phyloP scores from a whole-genome alignment of 257 asterid species.

The Asclepias syriaca region DNA sequence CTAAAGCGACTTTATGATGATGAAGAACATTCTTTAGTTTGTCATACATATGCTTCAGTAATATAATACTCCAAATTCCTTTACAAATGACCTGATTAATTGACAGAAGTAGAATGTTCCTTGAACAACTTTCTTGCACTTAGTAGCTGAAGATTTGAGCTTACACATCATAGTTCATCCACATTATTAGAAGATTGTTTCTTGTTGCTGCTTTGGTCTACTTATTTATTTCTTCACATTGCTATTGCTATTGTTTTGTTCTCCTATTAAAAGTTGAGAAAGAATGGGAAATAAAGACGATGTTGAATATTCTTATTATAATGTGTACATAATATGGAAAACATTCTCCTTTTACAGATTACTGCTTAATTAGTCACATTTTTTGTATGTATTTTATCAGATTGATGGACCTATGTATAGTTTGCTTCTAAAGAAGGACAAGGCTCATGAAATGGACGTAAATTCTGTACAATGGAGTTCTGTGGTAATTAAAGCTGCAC shows the following conservation, averaged over 20 bases:
- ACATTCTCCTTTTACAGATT: neutral
- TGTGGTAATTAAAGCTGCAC: conserved; percentile 38
- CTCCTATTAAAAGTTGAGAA: neutral
- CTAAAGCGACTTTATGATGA: neutral
- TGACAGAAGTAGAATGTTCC: neutral
- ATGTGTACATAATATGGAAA: neutral
- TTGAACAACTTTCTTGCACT: conserved; percentile 8
- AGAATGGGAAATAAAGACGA: neutral
- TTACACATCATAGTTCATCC: neutral
- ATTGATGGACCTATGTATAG: conserved; percentile 59
- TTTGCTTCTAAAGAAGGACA: conserved; percentile 69
- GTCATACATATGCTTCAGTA: neutral
- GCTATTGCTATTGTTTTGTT: neutral
- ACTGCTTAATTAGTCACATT: neutral
- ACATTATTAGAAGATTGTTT: neutral
- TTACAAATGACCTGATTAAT: neutral
- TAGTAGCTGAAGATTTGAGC: neutral
- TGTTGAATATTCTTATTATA: neutral
- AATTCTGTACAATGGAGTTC: conserved; percentile 81
- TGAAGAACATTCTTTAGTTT: neutral
- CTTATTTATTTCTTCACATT: neutral
- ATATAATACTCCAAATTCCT: neutral
- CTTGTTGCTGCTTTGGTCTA: neutral
- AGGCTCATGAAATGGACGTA: conserved; percentile 89
- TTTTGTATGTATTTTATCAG: conserved; percentile 28